Percentiles rank a stretch among this genome's conserved stretches.
Conservation (phyloP, 2,329 filamentous ascomycete species). For the Chaetomium olivaceum region DNA sequence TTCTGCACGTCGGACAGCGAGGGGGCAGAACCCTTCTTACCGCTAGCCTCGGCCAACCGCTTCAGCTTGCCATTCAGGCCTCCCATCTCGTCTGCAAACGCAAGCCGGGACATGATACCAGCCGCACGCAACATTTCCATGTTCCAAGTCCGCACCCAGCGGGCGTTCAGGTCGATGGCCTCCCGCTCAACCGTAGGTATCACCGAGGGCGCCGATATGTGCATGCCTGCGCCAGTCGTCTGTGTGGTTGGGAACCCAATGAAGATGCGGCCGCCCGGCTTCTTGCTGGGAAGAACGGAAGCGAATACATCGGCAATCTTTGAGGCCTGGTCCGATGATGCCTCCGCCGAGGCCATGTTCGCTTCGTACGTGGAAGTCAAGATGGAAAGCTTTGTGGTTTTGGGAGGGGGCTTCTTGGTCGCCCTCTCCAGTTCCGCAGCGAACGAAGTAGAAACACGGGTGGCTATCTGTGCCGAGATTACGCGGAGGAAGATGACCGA, state of each 20-base stretch:
- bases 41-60: constrained; percentile 36
- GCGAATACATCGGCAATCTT: constrained; percentile 78
- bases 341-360: constrained; percentile 63
- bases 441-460: constrained; percentile 70
- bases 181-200: constrained; percentile 97
- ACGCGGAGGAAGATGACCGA: constrained; percentile 87
- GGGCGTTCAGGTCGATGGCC: constrained; percentile 92
- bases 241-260: constrained; percentile 98
- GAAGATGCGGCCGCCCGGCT: constrained; percentile 80
- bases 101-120: constrained; percentile 84
- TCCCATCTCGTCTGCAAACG: constrained; percentile 84
- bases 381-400: constrained; percentile 79
- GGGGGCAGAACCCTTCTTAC: constrained; percentile 51
- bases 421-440: constrained; percentile 87
- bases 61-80: constrained; percentile 66
- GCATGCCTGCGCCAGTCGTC: constrained; percentile 89
- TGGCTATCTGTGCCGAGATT: constrained; percentile 79
- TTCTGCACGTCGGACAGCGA: constrained; percentile 64
- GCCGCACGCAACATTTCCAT: constrained; percentile 87
- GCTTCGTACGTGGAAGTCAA: constrained; percentile 91
- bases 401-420: constrained; percentile 95
- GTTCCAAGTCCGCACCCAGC: constrained; percentile 95
- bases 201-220: constrained; percentile 92
- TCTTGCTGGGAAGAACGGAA: constrained; percentile 84
- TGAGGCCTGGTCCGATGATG: constrained; percentile 48